These are phyloP conservation scores for Lichenothelia convexa DNA, from an alignment of 495 filamentous ascomycete species.

Conservation along the genomic window DNA sequence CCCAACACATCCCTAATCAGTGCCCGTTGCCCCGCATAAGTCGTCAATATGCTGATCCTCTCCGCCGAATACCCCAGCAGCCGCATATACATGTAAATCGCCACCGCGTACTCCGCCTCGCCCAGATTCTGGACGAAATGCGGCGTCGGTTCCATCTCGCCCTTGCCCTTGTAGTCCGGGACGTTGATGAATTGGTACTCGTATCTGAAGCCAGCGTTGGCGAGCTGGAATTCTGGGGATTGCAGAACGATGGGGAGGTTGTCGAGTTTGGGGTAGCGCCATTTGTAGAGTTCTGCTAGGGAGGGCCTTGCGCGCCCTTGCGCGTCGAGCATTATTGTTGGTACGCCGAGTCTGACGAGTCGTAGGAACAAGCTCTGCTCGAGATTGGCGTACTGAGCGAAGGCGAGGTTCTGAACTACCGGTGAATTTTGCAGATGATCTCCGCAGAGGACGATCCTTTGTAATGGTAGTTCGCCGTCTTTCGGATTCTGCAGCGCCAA, in stretches of 20 bases:
- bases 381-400: conserved; percentile 85
- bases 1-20: conserved; percentile 74
- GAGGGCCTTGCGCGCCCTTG: conserved; percentile 77
- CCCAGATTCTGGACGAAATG: conserved; percentile 97
- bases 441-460: conserved; percentile 80
- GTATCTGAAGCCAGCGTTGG: conserved; percentile 82
- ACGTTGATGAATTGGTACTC: conserved; percentile 98
- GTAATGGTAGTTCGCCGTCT: conserved; percentile 53
- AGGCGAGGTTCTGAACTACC: conserved; percentile 89
- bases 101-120: conserved; percentile 92
- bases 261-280: conserved; percentile 71
- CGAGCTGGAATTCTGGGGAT: conserved; percentile 50
- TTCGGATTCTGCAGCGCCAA: conserved; percentile 71
- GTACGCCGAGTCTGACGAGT: conserved; percentile 75
- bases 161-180: conserved; percentile 75
- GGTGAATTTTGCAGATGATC: conserved; percentile 96
- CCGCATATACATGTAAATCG: conserved; percentile 94
- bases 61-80: conserved; percentile 86
- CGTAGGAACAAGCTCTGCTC: conserved; percentile 90
- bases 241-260: conserved; percentile 59
- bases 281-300: conserved; percentile 80
- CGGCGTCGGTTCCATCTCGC: conserved; percentile 79
- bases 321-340: conserved; percentile 73
- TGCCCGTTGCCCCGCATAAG: conserved; percentile 88
- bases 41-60: conserved; percentile 77